Base-by-base conservation (phyloP, 2,329 filamentous ascomycete genomes). In the Fusarium anthophilum region DNA sequence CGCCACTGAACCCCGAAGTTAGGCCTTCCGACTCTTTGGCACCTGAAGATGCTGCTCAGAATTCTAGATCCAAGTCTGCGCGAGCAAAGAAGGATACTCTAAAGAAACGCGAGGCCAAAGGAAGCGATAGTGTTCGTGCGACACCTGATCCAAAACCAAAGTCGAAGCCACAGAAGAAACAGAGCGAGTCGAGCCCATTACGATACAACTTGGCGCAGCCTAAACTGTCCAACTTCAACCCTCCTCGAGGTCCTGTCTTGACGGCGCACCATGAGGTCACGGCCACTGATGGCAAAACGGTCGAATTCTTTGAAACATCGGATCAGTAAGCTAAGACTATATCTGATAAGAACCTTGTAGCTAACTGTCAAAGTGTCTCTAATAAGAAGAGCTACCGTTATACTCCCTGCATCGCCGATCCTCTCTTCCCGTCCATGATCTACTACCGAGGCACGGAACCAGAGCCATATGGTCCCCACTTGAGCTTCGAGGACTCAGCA, bases 401-500 rank as follows among this genome's bases (percentile, higher is more conserved):
- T 81, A 93, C 92, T 38, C 93, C 95, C 77, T 97, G 94, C 80
- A 95, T 98, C 74, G 94, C 95, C 75, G 95, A 98, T 76, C 94
- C 95, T 3, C 87, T 89, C 26, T 98, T 98, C 79, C 92, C 94
- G 12, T 94, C 95, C 72, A 95, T 91, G 73, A 90, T 97, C 78
- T 96, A 93, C 85, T 98, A 97, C 83, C 92, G 95, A 69, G 92
- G 94, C 76, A 96, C 94, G 48, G 96, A 98, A 80, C 90, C 94
- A 11, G 91, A 91, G 67, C 96, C 97, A 0, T 95, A 94, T 78
- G 91, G 92, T 38, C 89, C 96, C 9, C 92, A 95, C 63, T 92
- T 99, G 81, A 97, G 93, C 84, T 97, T 96, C 79, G 96, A 98
- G 81, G 96, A 99, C 83, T 92, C 93, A 39, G 94, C 96, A 39